These are phyloP conservation scores for Eucalyptus pauciflora DNA, from an alignment of 345 rosid species.

Conservation along the genomic window DNA sequence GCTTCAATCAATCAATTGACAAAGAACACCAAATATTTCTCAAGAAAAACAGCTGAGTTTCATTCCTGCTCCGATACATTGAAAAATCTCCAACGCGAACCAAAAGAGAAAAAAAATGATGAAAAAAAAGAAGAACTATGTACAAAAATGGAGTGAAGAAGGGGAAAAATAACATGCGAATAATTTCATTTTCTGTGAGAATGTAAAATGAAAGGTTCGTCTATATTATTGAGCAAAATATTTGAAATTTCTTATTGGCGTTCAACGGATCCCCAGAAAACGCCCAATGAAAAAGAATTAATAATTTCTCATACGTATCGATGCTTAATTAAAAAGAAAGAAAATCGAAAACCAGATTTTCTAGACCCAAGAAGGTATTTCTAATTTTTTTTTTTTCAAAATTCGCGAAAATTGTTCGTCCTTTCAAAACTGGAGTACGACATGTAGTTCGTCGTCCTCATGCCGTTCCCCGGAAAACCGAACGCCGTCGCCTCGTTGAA, in stretches of 20 bases:
- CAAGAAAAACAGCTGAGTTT: not conserved
- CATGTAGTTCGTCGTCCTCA: not conserved
- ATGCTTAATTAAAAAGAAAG: not conserved
- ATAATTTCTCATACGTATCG: not conserved
- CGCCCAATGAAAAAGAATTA: not conserved
- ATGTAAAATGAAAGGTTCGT: not conserved
- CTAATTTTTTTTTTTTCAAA: not conserved
- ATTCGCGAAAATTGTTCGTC: not conserved
- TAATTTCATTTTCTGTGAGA: not conserved
- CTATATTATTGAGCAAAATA: not conserved
- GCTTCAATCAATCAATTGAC: not conserved
- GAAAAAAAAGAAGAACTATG: not conserved
- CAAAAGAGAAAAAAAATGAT: not conserved
- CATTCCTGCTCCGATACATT: not conserved
- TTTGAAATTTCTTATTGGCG: not conserved
- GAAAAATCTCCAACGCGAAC: not conserved
- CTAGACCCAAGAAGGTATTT: not conserved
- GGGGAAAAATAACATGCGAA: not conserved
- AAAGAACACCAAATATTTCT: not conserved
- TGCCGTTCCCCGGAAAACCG: not conserved
- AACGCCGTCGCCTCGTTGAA: not conserved
- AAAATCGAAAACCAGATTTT: not conserved
- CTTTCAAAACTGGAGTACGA: not conserved
- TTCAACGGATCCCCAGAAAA: not conserved
- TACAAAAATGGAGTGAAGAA: not conserved